Conservation (phyloP, 148 eudicot genomes). For the Vaccinium vitisidaea region DNA sequence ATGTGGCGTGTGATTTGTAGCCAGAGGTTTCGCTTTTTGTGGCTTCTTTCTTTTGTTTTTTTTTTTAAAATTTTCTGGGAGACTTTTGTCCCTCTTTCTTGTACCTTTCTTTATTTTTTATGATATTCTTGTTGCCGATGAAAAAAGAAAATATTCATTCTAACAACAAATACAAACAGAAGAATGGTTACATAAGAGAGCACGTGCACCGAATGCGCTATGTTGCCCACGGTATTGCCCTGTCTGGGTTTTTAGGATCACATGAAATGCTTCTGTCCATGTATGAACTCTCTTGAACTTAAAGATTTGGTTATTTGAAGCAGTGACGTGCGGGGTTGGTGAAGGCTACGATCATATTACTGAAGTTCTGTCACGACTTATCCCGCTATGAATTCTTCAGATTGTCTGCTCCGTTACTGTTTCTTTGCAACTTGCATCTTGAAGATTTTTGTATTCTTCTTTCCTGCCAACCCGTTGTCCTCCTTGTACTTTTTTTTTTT, state of each 20-base stretch:
- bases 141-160: not conserved
- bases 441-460: not conserved
- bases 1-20: not conserved
- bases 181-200: not conserved
- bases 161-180: not conserved
- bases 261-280: not conserved
- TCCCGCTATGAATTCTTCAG: not conserved
- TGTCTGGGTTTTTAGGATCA: not conserved
- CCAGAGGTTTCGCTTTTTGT: not conserved
- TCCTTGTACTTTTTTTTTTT: too few relatives aligned
- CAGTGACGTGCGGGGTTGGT: not conserved
- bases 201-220: not conserved
- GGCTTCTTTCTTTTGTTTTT: not conserved
- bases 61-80: too few relatives aligned
- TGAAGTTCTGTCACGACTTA: not conserved
- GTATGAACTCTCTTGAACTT: not conserved
- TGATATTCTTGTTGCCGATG: too few relatives aligned
- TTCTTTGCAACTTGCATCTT: not conserved
- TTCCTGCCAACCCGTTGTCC: not conserved
- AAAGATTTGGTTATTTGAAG: not conserved
- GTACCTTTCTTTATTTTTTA: not conserved
- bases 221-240: not conserved
- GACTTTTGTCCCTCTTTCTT: not conserved
- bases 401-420: not conserved
- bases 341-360: not conserved